Percentiles rank a stretch among this genome's conserved stretches.
phyloP scores from a whole-genome alignment of 1,284 basidiomycete species.

The Thelephora terrestris region DNA sequence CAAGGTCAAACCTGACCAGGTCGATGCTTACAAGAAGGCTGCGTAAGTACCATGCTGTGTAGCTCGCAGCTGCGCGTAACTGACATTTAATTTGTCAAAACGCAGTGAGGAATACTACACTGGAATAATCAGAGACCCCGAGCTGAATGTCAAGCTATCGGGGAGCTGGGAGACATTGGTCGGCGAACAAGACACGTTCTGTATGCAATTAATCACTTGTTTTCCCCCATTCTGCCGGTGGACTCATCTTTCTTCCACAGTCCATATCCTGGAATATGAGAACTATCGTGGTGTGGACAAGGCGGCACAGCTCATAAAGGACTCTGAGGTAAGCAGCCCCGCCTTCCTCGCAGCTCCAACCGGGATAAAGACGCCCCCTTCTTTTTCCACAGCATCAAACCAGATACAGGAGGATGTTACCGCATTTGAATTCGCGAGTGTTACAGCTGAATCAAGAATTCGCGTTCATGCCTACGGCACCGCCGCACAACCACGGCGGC shows the following conservation, averaged over 20 bases:
- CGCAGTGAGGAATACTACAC: slow-evolving; percentile 72
- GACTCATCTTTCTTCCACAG: slow-evolving; percentile 20
- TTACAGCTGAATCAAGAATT: slow-evolving; percentile 87
- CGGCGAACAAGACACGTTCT: slow-evolving; percentile 81
- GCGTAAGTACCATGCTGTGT: slow-evolving; percentile 47
- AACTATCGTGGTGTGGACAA: slow-evolving; percentile 81
- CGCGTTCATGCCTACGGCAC: slow-evolving; percentile 84
- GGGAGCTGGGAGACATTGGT: slow-evolving; percentile 87
- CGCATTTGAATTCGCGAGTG: slow-evolving; percentile 60
- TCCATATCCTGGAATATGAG: slow-evolving; percentile 83
- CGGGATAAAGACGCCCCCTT: not conserved
- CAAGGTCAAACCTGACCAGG: slow-evolving; percentile 68
- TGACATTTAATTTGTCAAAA: slow-evolving; percentile 3
- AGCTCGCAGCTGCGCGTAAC: not conserved
- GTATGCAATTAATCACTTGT: slow-evolving; percentile 23
- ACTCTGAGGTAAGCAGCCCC: slow-evolving; percentile 42
- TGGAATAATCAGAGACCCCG: slow-evolving; percentile 61
- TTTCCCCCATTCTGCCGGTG: not conserved
- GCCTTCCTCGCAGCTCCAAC: not conserved
- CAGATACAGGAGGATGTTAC: slow-evolving; percentile 59
- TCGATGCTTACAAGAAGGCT: slow-evolving; percentile 76
- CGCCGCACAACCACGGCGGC: slow-evolving; percentile 77
- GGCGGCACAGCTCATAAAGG: slow-evolving; percentile 46
- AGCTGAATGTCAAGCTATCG: slow-evolving; percentile 75
- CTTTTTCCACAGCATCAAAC: slow-evolving; percentile 40